Conservation (phyloP, 768 basidiomycete genomes). For the Hypholoma fasciculare region DNA sequence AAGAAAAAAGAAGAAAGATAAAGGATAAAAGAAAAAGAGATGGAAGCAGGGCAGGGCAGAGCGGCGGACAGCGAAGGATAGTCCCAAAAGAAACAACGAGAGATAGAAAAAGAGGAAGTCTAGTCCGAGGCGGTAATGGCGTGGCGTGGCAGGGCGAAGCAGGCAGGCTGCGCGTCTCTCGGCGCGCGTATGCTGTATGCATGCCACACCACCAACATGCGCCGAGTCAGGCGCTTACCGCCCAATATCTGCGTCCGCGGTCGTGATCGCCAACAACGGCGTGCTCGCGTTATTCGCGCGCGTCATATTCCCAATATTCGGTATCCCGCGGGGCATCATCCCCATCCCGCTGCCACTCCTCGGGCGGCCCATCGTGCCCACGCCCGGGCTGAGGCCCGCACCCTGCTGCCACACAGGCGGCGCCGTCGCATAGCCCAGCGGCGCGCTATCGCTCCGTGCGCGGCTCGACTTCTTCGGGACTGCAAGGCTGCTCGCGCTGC, state of each 20-base stretch:
- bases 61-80: background rate
- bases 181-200: too few relatives aligned
- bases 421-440: conserved; percentile 51
- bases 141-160: background rate
- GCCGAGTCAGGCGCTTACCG: background rate
- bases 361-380: conserved; percentile 40
- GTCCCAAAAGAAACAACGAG: conserved; percentile 3
- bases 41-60: background rate
- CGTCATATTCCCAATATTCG: conserved; percentile 37
- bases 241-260: conserved; percentile 16
- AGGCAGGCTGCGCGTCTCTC: too few relatives aligned
- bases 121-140: background rate
- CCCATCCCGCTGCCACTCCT: conserved; percentile 55
- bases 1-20: background rate
- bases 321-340: conserved; percentile 31
- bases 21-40: conserved; percentile 1
- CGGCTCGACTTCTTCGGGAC: conserved; percentile 45
- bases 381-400: conserved; percentile 15
- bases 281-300: conserved; percentile 20
- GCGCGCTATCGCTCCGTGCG: conserved; percentile 69
- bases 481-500: conserved; percentile 15
- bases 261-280: conserved; percentile 32
- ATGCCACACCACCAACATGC: too few relatives aligned
- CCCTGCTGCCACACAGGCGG: conserved; percentile 17
- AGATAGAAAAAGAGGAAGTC: background rate